These are phyloP conservation scores for Reutealis trisperma DNA, from an alignment of 345 rosid genomes.

Conservation along the genomic window DNA sequence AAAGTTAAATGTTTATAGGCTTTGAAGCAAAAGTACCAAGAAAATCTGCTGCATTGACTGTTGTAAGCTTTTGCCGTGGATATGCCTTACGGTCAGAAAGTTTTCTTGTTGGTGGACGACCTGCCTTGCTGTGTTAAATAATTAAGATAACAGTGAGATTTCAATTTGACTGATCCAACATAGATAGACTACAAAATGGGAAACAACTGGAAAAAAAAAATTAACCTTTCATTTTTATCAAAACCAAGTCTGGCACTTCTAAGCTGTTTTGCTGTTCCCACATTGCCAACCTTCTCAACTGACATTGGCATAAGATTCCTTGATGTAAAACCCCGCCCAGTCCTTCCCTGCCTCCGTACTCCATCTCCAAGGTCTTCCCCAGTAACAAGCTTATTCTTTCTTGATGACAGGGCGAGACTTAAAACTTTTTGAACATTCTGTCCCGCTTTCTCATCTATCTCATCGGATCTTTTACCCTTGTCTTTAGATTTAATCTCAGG, in stretches of 20 bases:
- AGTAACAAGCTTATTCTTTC: conserved; percentile 67
- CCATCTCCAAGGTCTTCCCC: conserved; percentile 81
- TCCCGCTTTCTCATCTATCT: conserved; percentile 70
- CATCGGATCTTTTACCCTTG: conserved; percentile 69
- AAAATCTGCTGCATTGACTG: conserved; percentile 58
- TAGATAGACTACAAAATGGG: background rate
- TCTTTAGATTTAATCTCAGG: conserved; percentile 76
- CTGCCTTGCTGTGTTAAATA: conserved; percentile 69
- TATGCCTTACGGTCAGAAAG: conserved; percentile 87
- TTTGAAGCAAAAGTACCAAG: conserved; percentile 57
- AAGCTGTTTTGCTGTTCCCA: conserved; percentile 83
- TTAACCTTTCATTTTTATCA: conserved; percentile 81
- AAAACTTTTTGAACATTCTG: conserved; percentile 67
- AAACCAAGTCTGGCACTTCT: conserved; percentile 67
- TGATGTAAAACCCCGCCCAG: conserved; percentile 64
- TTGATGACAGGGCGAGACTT: conserved; percentile 50
- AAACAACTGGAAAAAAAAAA: conserved; percentile 19
- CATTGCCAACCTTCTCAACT: conserved; percentile 64
- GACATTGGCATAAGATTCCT: conserved; percentile 62
- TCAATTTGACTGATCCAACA: conserved; percentile 7
- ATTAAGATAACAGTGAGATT: conserved; percentile 30
- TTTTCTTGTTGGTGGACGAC: conserved; percentile 91
- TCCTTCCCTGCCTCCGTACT: conserved; percentile 83
- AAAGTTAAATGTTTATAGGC: background rate
- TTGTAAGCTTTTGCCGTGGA: conserved; percentile 65